Evolutionary conservation across 2,329 filamentous ascomycete genomes (phyloP).

Genomic region (Atkinsonella hypoxylon): DNA sequence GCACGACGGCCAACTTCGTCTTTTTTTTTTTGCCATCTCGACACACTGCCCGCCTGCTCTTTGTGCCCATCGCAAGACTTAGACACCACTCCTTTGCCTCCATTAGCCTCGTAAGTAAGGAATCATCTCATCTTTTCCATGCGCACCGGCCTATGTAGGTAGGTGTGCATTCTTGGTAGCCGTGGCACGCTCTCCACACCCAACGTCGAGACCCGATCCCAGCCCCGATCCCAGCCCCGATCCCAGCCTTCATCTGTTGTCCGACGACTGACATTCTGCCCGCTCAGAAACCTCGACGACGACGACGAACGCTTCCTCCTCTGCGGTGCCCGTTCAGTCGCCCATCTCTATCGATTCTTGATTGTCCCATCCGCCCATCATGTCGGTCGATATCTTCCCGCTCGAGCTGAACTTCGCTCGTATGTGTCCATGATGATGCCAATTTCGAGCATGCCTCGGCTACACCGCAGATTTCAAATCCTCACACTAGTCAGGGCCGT

Average conservation of each 20-base stretch:
- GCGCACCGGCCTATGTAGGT: background rate
- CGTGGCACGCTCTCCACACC: background rate
- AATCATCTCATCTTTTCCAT: background rate
- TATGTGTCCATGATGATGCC: constrained; percentile 35
- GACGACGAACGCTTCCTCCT: background rate
- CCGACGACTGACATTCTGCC: background rate
- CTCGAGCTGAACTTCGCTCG: constrained; percentile 86
- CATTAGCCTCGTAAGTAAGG: too few relatives aligned
- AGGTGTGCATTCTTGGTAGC: background rate
- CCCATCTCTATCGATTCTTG: background rate
- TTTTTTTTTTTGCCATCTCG: too few relatives aligned
- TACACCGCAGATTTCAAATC: constrained; percentile 6
- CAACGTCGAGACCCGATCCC: background rate
- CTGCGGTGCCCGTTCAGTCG: background rate
- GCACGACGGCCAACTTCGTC: too few relatives aligned
- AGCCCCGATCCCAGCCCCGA: constrained; percentile 5
- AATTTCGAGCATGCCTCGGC: background rate
- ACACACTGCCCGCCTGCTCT: too few relatives aligned
- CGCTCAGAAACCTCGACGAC: background rate
- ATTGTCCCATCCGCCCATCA: constrained; percentile 30
- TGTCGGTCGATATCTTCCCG: constrained; percentile 93
- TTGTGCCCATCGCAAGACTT: too few relatives aligned
- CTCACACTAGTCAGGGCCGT: constrained; percentile 40
- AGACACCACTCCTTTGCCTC: too few relatives aligned
- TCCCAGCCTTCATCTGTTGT: background rate